Percentiles rank a stretch among this genome's conserved stretches.
phyloP scores from a whole-genome alignment of 1,284 basidiomycete species.

The Leccinum olivaceoglutinosum region DNA sequence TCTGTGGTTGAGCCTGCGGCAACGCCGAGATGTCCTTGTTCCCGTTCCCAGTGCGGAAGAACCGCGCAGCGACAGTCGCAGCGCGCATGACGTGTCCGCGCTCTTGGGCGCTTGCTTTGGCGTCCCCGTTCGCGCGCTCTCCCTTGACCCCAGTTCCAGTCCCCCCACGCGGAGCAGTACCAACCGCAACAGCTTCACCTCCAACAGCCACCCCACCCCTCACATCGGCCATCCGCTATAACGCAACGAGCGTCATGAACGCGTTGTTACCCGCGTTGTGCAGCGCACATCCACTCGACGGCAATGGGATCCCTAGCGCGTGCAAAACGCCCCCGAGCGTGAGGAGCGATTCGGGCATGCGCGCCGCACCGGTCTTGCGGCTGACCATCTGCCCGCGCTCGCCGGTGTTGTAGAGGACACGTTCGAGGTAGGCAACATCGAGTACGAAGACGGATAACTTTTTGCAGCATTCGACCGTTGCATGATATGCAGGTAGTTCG shows the following conservation, averaged over 20 bases:
- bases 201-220: background rate
- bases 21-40: background rate
- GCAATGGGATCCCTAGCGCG: conserved; percentile 39
- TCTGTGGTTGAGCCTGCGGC: background rate
- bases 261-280: conserved; percentile 74
- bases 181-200: background rate
- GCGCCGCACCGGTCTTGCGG: conserved; percentile 45
- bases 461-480: too few relatives aligned
- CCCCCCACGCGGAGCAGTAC: background rate
- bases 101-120: background rate
- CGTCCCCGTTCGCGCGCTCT: background rate
- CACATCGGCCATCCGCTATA: conserved; percentile 61
- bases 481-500: too few relatives aligned
- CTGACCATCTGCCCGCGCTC: conserved; percentile 56
- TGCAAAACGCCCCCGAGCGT: conserved; percentile 51
- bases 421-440: conserved; percentile 62
- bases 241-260: conserved; percentile 53
- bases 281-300: conserved; percentile 33
- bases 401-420: conserved; percentile 50
- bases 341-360: conserved; percentile 43
- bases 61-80: conserved; percentile 13
- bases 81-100: conserved; percentile 9
- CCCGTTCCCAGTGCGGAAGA: conserved; percentile 16
- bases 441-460: conserved; percentile 46
- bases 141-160: too few relatives aligned